Conservation (phyloP, 1,139 yeast species). For the Magnusiomyces suaveolens region DNA sequence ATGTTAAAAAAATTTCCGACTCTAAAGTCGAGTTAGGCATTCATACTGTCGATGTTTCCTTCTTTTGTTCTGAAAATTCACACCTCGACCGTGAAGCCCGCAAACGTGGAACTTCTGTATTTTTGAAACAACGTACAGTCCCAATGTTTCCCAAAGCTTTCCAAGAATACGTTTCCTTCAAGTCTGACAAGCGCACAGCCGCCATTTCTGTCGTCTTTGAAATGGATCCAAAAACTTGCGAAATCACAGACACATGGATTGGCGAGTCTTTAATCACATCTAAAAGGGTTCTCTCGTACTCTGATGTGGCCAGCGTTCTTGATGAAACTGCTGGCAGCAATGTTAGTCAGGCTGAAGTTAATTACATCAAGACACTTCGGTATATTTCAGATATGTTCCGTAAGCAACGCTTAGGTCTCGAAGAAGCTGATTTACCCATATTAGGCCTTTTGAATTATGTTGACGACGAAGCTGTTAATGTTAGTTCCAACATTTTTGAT, state of each 20-base stretch:
- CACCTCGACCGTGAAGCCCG: conserved; percentile 80
- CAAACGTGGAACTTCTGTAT: conserved; percentile 86
- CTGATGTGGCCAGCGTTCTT: conserved; percentile 26
- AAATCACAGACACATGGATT: conserved; percentile 67
- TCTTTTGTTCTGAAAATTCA: conserved; percentile 64
- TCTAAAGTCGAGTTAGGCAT: conserved; percentile 63
- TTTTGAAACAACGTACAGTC: conserved; percentile 68
- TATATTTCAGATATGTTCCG: conserved; percentile 63
- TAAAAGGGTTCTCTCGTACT: conserved; percentile 26
- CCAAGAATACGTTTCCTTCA: conserved; percentile 52
- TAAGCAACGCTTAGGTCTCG: conserved; percentile 49
- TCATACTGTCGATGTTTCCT: conserved; percentile 73
- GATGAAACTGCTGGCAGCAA: conserved; percentile 23
- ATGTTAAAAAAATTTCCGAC: conserved; percentile 51
- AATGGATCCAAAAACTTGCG: conserved; percentile 63
- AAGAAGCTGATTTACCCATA: conserved; percentile 33
- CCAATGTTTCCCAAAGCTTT: conserved; percentile 63
- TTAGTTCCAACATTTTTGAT: conserved; percentile 60
- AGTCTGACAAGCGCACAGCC: conserved; percentile 50
- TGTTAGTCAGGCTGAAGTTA: conserved; percentile 43
- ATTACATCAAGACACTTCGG: conserved; percentile 55
- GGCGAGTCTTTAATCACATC: conserved; percentile 68
- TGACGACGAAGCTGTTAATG: conserved; percentile 74
- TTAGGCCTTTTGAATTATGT: conserved; percentile 67
- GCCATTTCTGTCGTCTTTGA: conserved; percentile 77